phyloP scores from a whole-genome alignment of 257 asterid genomes.

The Solanum okadae region DNA sequence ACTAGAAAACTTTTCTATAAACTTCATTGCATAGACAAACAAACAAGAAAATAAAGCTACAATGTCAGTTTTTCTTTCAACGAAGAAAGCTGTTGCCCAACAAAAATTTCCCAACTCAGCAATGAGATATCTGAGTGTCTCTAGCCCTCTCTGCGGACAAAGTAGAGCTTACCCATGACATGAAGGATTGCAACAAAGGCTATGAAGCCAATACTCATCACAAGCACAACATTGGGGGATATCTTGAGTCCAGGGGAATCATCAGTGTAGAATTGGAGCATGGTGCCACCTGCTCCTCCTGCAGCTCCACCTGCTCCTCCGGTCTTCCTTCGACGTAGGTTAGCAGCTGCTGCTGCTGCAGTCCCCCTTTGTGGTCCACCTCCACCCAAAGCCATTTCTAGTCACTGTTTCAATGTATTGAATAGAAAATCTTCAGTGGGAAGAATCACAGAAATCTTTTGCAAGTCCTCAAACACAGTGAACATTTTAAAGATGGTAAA shows the following conservation, averaged over 20 bases:
- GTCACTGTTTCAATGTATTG: neutral
- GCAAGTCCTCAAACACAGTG: neutral
- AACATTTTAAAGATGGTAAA: neutral
- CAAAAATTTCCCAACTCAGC: neutral
- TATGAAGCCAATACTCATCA: conserved; percentile 16
- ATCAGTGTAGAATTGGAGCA: conserved; percentile 18
- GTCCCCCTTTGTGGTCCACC: conserved; percentile 7
- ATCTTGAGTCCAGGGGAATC: conserved; percentile 13
- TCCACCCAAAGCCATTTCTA: conserved; percentile 13
- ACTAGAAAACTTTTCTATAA: neutral
- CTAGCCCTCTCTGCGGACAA: conserved; percentile 5
- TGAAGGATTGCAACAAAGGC: conserved; percentile 12
- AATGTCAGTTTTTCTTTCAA: neutral
- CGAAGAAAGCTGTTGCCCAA: neutral
- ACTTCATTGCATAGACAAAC: neutral
- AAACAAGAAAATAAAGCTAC: neutral
- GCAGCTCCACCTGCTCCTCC: neutral
- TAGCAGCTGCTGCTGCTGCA: conserved; percentile 10
- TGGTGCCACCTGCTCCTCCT: conserved; percentile 4
- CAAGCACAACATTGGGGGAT: conserved; percentile 12
- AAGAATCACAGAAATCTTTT: neutral
- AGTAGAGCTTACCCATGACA: conserved; percentile 15
- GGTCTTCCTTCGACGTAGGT: conserved; percentile 7
- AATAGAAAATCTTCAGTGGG: neutral
- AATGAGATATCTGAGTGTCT: neutral